Percentiles rank a stretch among this genome's conserved stretches.
phyloP scores from a whole-genome alignment of 192 early-diverging fungal species.

The Paraglomus occultum region DNA sequence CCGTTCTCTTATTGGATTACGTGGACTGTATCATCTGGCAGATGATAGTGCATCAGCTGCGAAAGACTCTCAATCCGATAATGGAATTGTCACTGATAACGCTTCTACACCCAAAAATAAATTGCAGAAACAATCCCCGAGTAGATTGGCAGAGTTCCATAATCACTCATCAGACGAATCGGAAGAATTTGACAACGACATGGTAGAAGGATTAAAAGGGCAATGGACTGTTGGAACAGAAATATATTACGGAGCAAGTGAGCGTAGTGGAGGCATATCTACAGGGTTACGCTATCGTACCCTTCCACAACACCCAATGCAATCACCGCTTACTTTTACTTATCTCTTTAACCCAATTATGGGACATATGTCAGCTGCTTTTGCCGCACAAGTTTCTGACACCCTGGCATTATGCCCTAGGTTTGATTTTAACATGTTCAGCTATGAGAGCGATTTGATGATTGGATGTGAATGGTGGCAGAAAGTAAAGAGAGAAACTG shows the following conservation, averaged over 20 bases:
- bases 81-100: neutral
- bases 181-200: slow-evolving; percentile 30
- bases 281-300: slow-evolving; percentile 71
- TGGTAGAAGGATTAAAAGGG: slow-evolving; percentile 36
- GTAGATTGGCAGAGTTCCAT: neutral
- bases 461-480: slow-evolving; percentile 83
- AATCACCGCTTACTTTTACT: slow-evolving; percentile 50
- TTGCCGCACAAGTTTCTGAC: slow-evolving; percentile 73
- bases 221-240: slow-evolving; percentile 70
- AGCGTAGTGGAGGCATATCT: slow-evolving; percentile 85
- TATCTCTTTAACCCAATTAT: slow-evolving; percentile 88
- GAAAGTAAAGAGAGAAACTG: slow-evolving; percentile 34
- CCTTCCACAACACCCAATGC: slow-evolving; percentile 40
- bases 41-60: slow-evolving; percentile 36
- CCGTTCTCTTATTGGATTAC: slow-evolving; percentile 76
- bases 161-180: slow-evolving; percentile 8
- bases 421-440: slow-evolving; percentile 91
- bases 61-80: slow-evolving; percentile 30
- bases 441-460: slow-evolving; percentile 85
- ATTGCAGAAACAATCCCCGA: slow-evolving; percentile 41
- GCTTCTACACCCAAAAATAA: slow-evolving; percentile 28
- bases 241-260: slow-evolving; percentile 71
- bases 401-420: slow-evolving; percentile 72
- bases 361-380: slow-evolving; percentile 85
- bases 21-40: slow-evolving; percentile 77